Percentiles rank a stretch among this genome's conserved stretches.
Evolutionary conservation across 805 yeast species (phyloP).

Genomic region (Hanseniaspora lindneri): DNA sequence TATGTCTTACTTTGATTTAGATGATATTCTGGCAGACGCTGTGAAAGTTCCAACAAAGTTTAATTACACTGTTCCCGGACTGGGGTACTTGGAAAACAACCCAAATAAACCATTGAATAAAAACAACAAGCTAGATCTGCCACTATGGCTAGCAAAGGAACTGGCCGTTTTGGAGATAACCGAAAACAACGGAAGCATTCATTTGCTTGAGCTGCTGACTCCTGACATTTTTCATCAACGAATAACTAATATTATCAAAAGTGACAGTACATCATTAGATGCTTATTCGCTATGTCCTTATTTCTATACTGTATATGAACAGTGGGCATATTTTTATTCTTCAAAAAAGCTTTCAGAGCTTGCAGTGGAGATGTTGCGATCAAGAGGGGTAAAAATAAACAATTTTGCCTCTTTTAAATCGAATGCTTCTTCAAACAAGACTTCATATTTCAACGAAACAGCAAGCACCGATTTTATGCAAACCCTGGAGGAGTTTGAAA

Average conservation of each 20-base stretch:
- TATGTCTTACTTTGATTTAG: conserved; percentile 57
- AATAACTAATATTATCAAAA: conserved; percentile 70
- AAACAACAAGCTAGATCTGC: conserved; percentile 61
- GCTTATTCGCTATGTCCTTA: conserved; percentile 52
- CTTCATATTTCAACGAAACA: conserved; percentile 26
- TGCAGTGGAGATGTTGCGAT: conserved; percentile 42
- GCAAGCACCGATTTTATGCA: conserved; percentile 35
- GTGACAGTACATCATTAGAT: conserved; percentile 57
- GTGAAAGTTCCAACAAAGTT: conserved; percentile 71
- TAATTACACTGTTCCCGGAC: conserved; percentile 64
- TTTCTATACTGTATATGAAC: conserved; percentile 56
- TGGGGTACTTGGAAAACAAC: conserved; percentile 77
- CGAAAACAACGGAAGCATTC: conserved; percentile 24
- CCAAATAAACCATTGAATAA: conserved; percentile 46
- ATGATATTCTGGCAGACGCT: conserved; percentile 59
- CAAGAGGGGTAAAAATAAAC: conserved; percentile 58
- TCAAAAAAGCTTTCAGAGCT: conserved; percentile 51
- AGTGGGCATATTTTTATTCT: conserved; percentile 64
- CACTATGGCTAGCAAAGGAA: conserved; percentile 78
- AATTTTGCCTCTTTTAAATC: conserved; percentile 41
- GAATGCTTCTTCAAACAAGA: conserved; percentile 20
- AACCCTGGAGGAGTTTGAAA: conserved; percentile 69
- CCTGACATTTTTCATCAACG: conserved; percentile 58
- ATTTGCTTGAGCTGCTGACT: conserved; percentile 50
- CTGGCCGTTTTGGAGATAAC: conserved; percentile 42